Percentiles rank a stretch among this genome's conserved stretches.
phyloP scores from a whole-genome alignment of 2,329 filamentous ascomycete species.

The Ophiocordyceps robertsii region DNA sequence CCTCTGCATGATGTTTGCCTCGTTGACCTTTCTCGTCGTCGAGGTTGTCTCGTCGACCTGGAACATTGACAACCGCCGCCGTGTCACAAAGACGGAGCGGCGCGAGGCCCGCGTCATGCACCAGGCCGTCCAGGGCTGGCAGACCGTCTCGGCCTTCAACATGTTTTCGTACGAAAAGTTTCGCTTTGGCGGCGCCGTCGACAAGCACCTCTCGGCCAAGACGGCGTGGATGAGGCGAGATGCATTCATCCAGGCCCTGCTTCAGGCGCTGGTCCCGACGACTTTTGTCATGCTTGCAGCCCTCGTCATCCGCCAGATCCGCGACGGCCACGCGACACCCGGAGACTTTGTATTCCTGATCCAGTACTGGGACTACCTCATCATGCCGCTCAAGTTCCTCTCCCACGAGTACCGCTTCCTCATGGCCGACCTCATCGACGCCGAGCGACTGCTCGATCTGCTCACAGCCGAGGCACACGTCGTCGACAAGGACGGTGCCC shows the following conservation, averaged over 20 bases:
- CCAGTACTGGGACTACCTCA: constrained; percentile 44
- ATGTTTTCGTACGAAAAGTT: constrained; percentile 11
- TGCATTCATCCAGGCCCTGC: constrained; percentile 1
- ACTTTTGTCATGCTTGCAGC: constrained; percentile 7
- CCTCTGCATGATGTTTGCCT: constrained; percentile 3
- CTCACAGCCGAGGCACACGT: constrained; percentile 45
- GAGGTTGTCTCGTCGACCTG: constrained; percentile 2
- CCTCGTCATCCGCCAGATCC: constrained; percentile 4
- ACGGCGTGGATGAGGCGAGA: neutral
- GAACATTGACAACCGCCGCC: constrained; percentile 2
- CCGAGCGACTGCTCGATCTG: constrained; percentile 45
- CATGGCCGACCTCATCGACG: constrained; percentile 42
- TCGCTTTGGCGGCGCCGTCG: constrained; percentile 1
- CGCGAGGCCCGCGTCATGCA: constrained; percentile 3
- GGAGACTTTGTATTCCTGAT: constrained; percentile 45
- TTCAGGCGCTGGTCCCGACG: constrained; percentile 2
- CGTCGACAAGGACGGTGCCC: constrained; percentile 30
- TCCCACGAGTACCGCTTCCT: constrained; percentile 13
- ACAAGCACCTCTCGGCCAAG: constrained; percentile 1
- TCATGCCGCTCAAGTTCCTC: constrained; percentile 23
- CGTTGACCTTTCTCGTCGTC: constrained; percentile 2
- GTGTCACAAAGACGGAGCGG: constrained; percentile 2
- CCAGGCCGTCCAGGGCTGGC: constrained; percentile 3
- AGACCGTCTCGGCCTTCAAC: constrained; percentile 2
- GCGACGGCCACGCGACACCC: constrained; percentile 13